Base-by-base conservation (phyloP, 1,284 basidiomycete genomes). In the Puccinia horiana region DNA sequence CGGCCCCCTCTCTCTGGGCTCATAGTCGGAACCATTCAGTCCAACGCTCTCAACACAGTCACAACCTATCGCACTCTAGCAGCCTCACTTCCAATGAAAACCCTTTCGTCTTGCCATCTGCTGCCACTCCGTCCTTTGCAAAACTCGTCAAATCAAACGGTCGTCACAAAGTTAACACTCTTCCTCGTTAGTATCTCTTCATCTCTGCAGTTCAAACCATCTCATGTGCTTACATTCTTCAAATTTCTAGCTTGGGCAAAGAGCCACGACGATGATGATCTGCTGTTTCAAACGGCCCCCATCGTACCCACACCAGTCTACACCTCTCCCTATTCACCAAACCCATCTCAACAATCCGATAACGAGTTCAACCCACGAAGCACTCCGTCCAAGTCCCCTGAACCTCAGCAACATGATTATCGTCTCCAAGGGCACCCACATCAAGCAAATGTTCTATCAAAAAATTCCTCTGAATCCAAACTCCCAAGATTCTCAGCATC, bases 221-320 rank as follows among this genome's bases (percentile, higher is more conserved):
- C n/a, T n/a, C n/a, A n/a, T n/a, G n/a, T n/a, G n/a, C n/a, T n/a
- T n/a, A n/a, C 18, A 42, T 49, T 29, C 20, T 65, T n/a, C 29
- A n/a, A 5, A 32, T 37, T 40, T 29, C 18, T 35, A 78, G 76
- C 79, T 26, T 81, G 79, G 79, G 79, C 79, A 20, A 73, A 81
- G 32, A 61, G 69, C 35, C 54, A 61, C 61, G 58, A 81, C 20
- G 79, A 81, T 23, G 79, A 81, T 52, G 79, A 81, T 37, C 69
- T 61, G 26, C 49, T 81, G 14, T 81, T 81, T 29, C 35, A 81
- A 72, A 12, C 76, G 1, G 29, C 26, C 1, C 49, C 76, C 37
- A 78, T 20, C 32, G 63, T 26, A 49, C 47, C 77, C 49, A 78
- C 52, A 18, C 52, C 72, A 2, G 35, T 32, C 26, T 52, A 32